phyloP scores from a whole-genome alignment of 768 basidiomycete genomes.

The Boletus reticuloceps region DNA sequence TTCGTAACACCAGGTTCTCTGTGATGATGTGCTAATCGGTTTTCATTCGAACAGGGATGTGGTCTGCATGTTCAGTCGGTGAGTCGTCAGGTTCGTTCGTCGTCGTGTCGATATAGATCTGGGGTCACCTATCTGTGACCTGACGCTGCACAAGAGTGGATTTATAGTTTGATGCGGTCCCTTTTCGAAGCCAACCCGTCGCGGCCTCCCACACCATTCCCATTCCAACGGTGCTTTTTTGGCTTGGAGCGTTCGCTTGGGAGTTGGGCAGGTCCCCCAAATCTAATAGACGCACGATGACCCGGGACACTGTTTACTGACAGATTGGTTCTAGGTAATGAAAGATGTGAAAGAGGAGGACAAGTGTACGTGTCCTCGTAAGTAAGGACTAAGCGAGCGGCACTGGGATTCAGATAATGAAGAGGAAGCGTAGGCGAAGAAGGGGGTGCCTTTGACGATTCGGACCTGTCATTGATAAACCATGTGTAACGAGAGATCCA shows the following conservation, averaged over 20 bases:
- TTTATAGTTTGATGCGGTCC: slow-evolving; percentile 34
- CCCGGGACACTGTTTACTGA: slow-evolving; percentile 29
- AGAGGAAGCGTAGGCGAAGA: slow-evolving; percentile 8
- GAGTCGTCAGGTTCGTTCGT: slow-evolving; percentile 31
- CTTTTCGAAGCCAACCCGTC: slow-evolving; percentile 35
- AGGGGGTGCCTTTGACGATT: not conserved
- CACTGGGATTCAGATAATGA: slow-evolving; percentile 2
- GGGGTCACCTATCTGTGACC: slow-evolving; percentile 11
- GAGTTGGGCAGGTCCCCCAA: slow-evolving; percentile 17
- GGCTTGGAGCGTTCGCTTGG: slow-evolving; percentile 22
- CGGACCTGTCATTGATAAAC: not conserved
- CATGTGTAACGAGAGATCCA: slow-evolving; percentile 13
- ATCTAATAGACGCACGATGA: slow-evolving; percentile 23
- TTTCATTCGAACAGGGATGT: slow-evolving; percentile 53
- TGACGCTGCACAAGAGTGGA: slow-evolving; percentile 7
- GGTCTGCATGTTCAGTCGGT: slow-evolving; percentile 64
- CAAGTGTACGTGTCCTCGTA: slow-evolving; percentile 40
- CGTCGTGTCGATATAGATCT: slow-evolving; percentile 13
- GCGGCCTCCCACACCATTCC: slow-evolving; percentile 25
- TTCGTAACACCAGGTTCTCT: not conserved
- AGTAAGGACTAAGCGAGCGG: slow-evolving; percentile 13
- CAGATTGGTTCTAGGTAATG: slow-evolving; percentile 42
- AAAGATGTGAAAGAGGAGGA: slow-evolving; percentile 48
- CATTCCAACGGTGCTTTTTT: slow-evolving; percentile 2
- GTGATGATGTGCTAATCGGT: slow-evolving; percentile 4